A percentile compares a stretch with the other conserved stretches of the same genome.
Evolutionary conservation across 164 flowering plant genomes (phyloP).

Genomic region (Malania oleifera): DNA sequence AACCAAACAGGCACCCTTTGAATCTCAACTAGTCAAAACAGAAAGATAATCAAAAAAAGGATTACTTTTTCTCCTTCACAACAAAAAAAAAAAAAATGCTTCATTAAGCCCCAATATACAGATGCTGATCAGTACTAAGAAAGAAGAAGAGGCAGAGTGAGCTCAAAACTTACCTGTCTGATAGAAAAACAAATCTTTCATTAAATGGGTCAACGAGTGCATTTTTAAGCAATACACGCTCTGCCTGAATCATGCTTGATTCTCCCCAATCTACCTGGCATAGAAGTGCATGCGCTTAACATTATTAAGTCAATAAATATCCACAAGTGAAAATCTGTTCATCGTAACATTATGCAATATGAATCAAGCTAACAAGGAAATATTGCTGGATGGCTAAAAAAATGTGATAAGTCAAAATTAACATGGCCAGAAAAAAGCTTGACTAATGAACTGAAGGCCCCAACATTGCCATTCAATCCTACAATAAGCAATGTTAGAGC

Average conservation of each 20-base stretch:
- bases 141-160: slow-evolving; percentile 1
- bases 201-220: slow-evolving; percentile 74
- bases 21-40: neutral
- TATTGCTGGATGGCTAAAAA: neutral
- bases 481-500: neutral
- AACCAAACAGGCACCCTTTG: no score
- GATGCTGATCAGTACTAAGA: no score
- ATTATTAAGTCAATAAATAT: neutral
- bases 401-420: neutral
- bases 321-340: neutral
- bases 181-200: slow-evolving; percentile 78
- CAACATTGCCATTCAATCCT: neutral
- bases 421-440: neutral
- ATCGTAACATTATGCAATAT: neutral
- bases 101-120: no score
- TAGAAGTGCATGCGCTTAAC: slow-evolving; percentile 13
- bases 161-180: slow-evolving; percentile 68
- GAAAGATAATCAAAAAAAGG: neutral
- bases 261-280: slow-evolving; percentile 98
- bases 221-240: slow-evolving; percentile 73
- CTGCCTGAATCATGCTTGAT: slow-evolving; percentile 93
- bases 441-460: neutral
- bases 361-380: slow-evolving; percentile 3
- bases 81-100: no score
- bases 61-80: no score